Base-by-base conservation (phyloP, 805 yeast genomes). In the Tetrapisispora namnaoensis region DNA sequence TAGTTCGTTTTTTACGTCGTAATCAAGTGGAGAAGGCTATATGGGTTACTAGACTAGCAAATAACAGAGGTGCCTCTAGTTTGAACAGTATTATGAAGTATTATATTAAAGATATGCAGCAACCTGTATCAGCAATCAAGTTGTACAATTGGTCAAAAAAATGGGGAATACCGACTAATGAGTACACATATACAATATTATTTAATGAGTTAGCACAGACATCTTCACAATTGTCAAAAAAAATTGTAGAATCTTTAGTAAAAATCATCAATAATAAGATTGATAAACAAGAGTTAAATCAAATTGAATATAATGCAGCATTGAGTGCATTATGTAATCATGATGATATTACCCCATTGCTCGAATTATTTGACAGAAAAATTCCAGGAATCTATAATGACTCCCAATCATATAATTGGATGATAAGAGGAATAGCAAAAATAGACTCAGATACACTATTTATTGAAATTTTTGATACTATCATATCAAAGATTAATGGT, bases 31-130 rank as follows among this genome's bases (percentile, higher is more conserved):
- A 68, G 32, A 75, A 84, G 49, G 90, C 90, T 0, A 49, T 73
- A 24, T 70, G 69, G 54, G 61, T 80, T n/a, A 68, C 76, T 3
- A 68, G 72, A 40, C 52, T 79, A 13, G 78, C 83, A 0, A 63
- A 69, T 28, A 59, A 58, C 2, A 71, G 72, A 36, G 86, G 85
- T 9, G 54, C 70, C 0, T 85, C 80, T 32, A 85, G 79, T 1
- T 75, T 79, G 78, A 85, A 86, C 53, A 70, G 75, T n/a, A 70
- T 85, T 0, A 60, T 80, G 57, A 72, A 75, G 51, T 73, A 78
- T 69, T 68, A 73, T 39, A 63, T 82, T 4, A 61, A 61, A 8
- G 57, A 58, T 0, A 55, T 68, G 9, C 71, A 74, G 2, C 71
- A 73, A 21, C 60, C 73, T 0, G 71, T 73, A 42, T 70, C 69